Conservation (phyloP, 805 yeast species). For the Nakazawaea sp. region DNA sequence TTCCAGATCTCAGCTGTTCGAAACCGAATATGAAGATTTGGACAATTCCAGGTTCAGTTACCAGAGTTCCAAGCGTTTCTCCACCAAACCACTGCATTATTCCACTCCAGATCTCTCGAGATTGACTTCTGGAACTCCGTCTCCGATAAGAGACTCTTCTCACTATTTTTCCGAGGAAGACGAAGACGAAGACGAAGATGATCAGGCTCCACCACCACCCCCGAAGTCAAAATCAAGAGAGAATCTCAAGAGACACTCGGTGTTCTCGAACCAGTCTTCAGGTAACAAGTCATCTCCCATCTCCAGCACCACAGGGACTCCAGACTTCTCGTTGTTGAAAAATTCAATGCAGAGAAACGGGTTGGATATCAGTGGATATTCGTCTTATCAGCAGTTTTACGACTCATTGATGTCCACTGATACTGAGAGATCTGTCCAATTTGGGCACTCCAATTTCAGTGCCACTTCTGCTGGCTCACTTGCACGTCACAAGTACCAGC, state of each 20-base stretch:
- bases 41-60: neutral
- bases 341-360: conserved; percentile 10
- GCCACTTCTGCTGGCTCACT: conserved; percentile 89
- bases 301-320: conserved; percentile 10
- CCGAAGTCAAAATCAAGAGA: conserved; percentile 16
- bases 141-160: conserved; percentile 2
- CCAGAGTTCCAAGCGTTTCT: neutral
- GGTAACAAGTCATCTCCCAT: conserved; percentile 3
- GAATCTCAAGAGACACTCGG: conserved; percentile 5
- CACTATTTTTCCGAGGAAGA: neutral
- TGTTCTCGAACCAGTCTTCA: conserved; percentile 2
- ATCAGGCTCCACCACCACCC: conserved; percentile 24
- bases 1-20: conserved; percentile 3
- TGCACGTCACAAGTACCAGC: conserved; percentile 61
- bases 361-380: conserved; percentile 5
- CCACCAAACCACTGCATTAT: neutral
- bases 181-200: conserved; percentile 12
- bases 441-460: conserved; percentile 64
- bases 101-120: conserved; percentile 5
- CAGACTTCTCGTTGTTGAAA: conserved; percentile 8
- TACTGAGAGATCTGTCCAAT: conserved; percentile 32
- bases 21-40: neutral
- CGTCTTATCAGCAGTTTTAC: conserved; percentile 10
- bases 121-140: neutral
- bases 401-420: conserved; percentile 26